Evolutionary conservation across 2,329 filamentous ascomycete species (phyloP), one percentile per base, ranked within the genome.

Genomic region (Trichoderma lentiforme): DNA sequence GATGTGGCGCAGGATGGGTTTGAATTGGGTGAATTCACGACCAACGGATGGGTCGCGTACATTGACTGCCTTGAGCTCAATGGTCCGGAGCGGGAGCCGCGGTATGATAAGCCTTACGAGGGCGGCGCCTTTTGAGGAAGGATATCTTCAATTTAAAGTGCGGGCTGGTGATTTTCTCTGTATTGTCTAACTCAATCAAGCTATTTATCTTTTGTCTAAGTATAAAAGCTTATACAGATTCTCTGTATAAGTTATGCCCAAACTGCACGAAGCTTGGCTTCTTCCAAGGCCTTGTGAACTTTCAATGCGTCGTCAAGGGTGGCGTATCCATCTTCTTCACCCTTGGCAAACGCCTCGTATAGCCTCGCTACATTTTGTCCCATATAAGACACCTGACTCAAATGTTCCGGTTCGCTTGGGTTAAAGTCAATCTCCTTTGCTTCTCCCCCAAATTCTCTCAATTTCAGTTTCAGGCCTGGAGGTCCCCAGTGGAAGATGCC

Each of bases 351-450:
- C n/a, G 62, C 39, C 39, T 65, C 39, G 12, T 65, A 65, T 53
- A 65, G 26, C n/a, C 62, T 53, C n/a, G 62, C 62, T 51, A 65
- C 43, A 21, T 65, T 65, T 24, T 53, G 62, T 53, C 62, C 62
- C 3, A 43, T 53, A 51, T 65, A 53, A 34, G 62, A 65, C n/a
- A 65, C 36, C 62, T 65, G 43, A 18, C n/a, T 51, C n/a, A 65
- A 32, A 65, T 53, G 62, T 18, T 65, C 62, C 26, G 26, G 1
- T 9, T 65, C 62, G 6, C 28, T 5, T 26, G 6, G n/a, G 62
- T 34, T 53, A 21, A 65, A 65, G n/a, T 65, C 43, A 65, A 65
- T 53, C 62, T 65, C 62, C 62, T 65, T 65, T 34, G n/a, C 62
- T 24, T 65, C 62, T 24, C 39, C 39, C 28, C 62, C 39, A 53